Evolutionary conservation across 2,329 filamentous ascomycete genomes (phyloP), one percentile per base, ranked within the genome.

Genomic region (Paracoccidioides brasiliensis): DNA sequence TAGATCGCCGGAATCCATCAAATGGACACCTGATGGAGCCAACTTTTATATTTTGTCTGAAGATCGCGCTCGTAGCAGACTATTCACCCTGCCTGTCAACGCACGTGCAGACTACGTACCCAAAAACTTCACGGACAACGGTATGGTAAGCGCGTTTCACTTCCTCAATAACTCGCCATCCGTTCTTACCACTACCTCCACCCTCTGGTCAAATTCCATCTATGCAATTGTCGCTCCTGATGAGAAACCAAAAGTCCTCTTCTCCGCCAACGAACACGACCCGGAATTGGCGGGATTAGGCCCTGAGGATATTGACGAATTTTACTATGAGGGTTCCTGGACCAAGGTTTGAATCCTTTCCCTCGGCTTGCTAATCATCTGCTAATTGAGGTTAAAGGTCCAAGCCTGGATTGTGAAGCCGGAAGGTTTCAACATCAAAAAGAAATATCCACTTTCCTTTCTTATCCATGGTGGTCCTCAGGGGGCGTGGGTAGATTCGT

Each of bases 381-480:
- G n/a, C 57, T 64, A 49, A 67, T n/a, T 3, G 28, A 7, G 30
- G 4, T 4, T 37, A 30, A 9, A 71, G 69, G 63, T 72, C 32
- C 72, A 74, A 48, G 62, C 70, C 10, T 73, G 65, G 65, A 63
- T 74, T 9, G 60, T 73, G 49, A 70, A 71, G 46, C 72, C 78
- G 60, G 70, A 72, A 38, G 66, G 78, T 62, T 94, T 91, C 65
- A 78, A 87, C 64, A 70, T 78, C 7, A 75, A 70, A 15, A 85
- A 88, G 69, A 89, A 81, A 60, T 94, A 91, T 64, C 89, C 89
- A 0, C 75, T 95, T 4, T 81, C 85, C 1, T 84, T 90, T 66
- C 73, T 90, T 44, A 86, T 94, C 59, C 89, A 95, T 64, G 89
- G 89, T 55, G 89, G 89, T 0, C 88, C 88, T 0, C 87, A 93